Evolutionary conservation across 495 filamentous ascomycete genomes (phyloP), one percentile per base, ranked within the genome.

Genomic region (Neurospora africana): DNA sequence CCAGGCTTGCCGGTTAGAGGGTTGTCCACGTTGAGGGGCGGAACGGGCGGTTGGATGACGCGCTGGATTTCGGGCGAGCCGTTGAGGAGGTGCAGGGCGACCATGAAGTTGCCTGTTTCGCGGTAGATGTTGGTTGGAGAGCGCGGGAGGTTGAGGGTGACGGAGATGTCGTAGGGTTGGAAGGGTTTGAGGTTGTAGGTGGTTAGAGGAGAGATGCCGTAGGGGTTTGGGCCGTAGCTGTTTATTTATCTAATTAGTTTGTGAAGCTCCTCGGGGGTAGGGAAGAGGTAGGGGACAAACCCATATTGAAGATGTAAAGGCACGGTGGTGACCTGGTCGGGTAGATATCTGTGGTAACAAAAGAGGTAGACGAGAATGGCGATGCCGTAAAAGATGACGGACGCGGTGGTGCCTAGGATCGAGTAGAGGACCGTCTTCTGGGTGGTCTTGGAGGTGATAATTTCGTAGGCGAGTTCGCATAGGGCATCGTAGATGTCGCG

Each of bases 301-400:
- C 90, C 89, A 80, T 93, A 97, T 79, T 97, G 93, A 36, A 98
- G 78, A 82, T 97, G 89, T 9, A 97, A 84, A 19, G 89, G 84
- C 40, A 91, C 85, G 33, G 88, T 84, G 69, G 88, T 82, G 38
- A 84, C 77, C 43, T 91, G 84, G 68, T 91, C 89, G 1, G 95
- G 95, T 39, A 99, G 89, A 79, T 92, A 93, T 73, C 87, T 87
- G 78, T 88, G 85, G 83, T 97, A 98, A 79, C 97, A 95, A 10
- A 92, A 76, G 21, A 86, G 82, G 78, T 97, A 97, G 7, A 89
- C 90, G 30, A 90, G 69, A 3, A 85, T 83, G 2, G 93, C 89
- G 27, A 92, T 78, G 23, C 82, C 86, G 37, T 92, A 78, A 47
- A 97, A 85, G 41, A 86, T 75, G 9, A 87, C 37, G 15, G 86